Percentiles rank a stretch among this genome's conserved stretches.
These are phyloP conservation scores for Coelastrella sp. DNA, from an alignment of 139 green algal species.

Conservation along the genomic window DNA sequence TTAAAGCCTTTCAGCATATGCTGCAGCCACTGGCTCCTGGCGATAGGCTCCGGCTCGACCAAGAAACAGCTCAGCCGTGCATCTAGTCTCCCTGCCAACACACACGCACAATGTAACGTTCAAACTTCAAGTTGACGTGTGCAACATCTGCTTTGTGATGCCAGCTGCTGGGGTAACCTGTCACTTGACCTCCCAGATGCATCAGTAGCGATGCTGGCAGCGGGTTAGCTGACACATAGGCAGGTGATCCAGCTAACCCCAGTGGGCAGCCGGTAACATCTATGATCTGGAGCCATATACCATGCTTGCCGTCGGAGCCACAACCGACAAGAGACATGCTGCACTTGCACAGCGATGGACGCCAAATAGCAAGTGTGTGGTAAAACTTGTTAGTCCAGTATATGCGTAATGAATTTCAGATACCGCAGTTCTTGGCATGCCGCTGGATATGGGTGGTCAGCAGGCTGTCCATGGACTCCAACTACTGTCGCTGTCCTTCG, in stretches of 20 bases:
- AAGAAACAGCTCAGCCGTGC: neutral
- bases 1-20: too few species aligned
- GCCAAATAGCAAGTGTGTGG: neutral
- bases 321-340: neutral
- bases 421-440: slow-evolving; percentile 64
- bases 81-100: too few species aligned
- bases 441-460: slow-evolving; percentile 65
- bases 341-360: neutral
- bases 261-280: neutral
- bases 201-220: neutral
- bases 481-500: slow-evolving; percentile 51
- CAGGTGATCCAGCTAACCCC: too few species aligned
- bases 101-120: too few species aligned
- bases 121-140: too few species aligned
- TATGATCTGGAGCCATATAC: too few species aligned
- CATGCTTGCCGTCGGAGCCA: neutral
- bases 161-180: neutral
- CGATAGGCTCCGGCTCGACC: neutral
- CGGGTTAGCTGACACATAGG: too few species aligned
- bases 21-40: too few species aligned
- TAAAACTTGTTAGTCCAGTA: slow-evolving; percentile 45
- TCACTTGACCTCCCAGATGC: neutral
- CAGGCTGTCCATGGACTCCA: slow-evolving; percentile 51
- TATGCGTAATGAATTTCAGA: slow-evolving; percentile 63
- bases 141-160: too few species aligned